Conservation (phyloP, 2,329 filamentous ascomycete genomes). For the Penicillium sp. region DNA sequence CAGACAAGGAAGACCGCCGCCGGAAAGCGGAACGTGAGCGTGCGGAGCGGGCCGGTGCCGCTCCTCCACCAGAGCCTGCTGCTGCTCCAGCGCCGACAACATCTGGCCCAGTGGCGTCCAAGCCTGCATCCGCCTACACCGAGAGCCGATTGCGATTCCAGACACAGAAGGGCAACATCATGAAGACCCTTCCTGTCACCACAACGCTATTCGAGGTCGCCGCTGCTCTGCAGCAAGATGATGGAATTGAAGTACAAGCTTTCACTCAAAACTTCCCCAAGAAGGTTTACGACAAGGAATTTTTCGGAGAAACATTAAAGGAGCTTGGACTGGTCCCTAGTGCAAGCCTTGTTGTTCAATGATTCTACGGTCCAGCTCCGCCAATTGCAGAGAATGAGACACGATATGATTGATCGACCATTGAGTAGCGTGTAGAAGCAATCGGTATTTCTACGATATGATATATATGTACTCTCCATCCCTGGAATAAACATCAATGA, state of each 20-base stretch:
- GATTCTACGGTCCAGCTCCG: slow-evolving; percentile 10
- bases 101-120: slow-evolving; percentile 48
- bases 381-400: slow-evolving; percentile 8
- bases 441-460: neutral
- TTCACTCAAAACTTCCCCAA: slow-evolving; percentile 84
- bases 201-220: slow-evolving; percentile 92
- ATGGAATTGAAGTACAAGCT: slow-evolving; percentile 62
- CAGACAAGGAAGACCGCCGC: slow-evolving; percentile 83
- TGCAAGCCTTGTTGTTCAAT: slow-evolving; percentile 72
- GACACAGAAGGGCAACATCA: slow-evolving; percentile 66
- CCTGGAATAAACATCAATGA: no score
- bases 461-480: neutral
- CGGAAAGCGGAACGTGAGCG: slow-evolving; percentile 80
- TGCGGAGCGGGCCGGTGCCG: slow-evolving; percentile 73
- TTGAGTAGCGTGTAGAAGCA: neutral
- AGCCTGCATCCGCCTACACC: slow-evolving; percentile 65
- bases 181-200: slow-evolving; percentile 82
- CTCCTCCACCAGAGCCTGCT: slow-evolving; percentile 46
- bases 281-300: slow-evolving; percentile 68
- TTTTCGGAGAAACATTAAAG: slow-evolving; percentile 86
- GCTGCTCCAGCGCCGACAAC: slow-evolving; percentile 41
- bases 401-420: slow-evolving; percentile 6
- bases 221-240: slow-evolving; percentile 65
- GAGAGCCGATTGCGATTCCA: slow-evolving; percentile 80
- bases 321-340: slow-evolving; percentile 87